These are phyloP conservation scores for Cercophora sp. DNA, from an alignment of 495 filamentous ascomycete genomes.

Conservation along the genomic window DNA sequence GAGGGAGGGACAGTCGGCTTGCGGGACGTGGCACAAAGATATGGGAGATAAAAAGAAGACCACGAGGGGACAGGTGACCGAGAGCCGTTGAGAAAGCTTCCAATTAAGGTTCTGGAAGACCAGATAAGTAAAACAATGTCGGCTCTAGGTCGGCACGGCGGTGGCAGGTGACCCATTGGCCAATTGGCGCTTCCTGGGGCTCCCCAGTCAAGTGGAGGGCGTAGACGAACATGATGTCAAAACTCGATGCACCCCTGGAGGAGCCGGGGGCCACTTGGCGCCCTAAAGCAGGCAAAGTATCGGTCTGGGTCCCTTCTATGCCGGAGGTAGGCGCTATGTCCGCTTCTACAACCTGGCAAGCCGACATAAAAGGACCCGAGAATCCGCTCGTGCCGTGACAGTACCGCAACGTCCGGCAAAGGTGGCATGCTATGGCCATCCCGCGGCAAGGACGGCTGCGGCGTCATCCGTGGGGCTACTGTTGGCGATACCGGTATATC, in stretches of 20 bases:
- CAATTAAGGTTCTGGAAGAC: slow-evolving; percentile 7
- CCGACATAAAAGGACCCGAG: slow-evolving; percentile 5
- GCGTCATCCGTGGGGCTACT: not conserved
- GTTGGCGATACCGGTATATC: too few species aligned
- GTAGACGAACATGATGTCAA: slow-evolving; percentile 12
- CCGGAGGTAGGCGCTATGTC: slow-evolving; percentile 6
- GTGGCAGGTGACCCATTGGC: slow-evolving; percentile 30
- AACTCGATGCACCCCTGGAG: not conserved
- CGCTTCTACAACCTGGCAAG: too few species aligned
- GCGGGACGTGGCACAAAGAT: not conserved
- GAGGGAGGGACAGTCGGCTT: not conserved
- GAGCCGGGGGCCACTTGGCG: slow-evolving; percentile 3
- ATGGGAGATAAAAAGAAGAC: not conserved
- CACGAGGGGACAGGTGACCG: slow-evolving; percentile 1
- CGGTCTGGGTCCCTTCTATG: slow-evolving; percentile 3
- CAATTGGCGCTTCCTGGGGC: slow-evolving; percentile 21
- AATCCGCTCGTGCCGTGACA: too few species aligned
- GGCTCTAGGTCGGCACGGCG: not conserved
- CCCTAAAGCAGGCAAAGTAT: not conserved
- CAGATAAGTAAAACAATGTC: not conserved
- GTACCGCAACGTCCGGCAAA: too few species aligned
- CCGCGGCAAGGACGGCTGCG: not conserved
- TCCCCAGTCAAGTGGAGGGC: slow-evolving; percentile 13
- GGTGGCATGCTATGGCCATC: not conserved
- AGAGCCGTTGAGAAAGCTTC: not conserved